Evolutionary conservation across 495 filamentous ascomycete genomes (phyloP).

Genomic region (Annulohypoxylon maeteangense): DNA sequence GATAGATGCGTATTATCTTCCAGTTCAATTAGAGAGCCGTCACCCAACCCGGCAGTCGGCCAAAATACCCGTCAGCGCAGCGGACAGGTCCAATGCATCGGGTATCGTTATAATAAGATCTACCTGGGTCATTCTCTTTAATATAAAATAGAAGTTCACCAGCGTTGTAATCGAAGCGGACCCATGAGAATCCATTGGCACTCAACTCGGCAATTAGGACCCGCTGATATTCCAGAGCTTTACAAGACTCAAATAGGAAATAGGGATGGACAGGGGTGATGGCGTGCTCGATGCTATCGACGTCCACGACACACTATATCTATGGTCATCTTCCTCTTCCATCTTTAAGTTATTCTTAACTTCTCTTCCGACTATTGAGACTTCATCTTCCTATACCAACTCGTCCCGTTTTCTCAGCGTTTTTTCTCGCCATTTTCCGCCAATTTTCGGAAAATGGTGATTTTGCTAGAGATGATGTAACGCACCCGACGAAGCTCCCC

Average conservation of each 20-base stretch:
- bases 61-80: neutral
- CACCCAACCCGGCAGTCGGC: neutral
- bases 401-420: slow-evolving; percentile 23
- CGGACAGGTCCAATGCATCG: neutral
- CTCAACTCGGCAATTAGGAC: neutral
- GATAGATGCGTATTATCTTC: too few species aligned
- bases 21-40: neutral
- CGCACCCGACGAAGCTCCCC: neutral
- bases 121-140: neutral
- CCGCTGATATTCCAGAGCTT: neutral
- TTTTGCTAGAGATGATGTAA: neutral
- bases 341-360: slow-evolving; percentile 6
- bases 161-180: slow-evolving; percentile 18
- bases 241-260: slow-evolving; percentile 16
- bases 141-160: neutral
- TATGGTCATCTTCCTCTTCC: slow-evolving; percentile 22
- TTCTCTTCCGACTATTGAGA: slow-evolving; percentile 4
- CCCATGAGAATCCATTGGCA: neutral
- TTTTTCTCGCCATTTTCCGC: slow-evolving; percentile 11
- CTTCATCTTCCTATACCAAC: neutral
- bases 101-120: neutral
- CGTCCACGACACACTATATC: slow-evolving; percentile 31
- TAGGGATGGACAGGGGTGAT: slow-evolving; percentile 31
- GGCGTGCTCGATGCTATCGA: slow-evolving; percentile 35
- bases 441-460: slow-evolving; percentile 3